Evolutionary conservation across 768 basidiomycete species (phyloP), one percentile per base, ranked within the genome.

Genomic region (Hebeloma cylindrosporum): DNA sequence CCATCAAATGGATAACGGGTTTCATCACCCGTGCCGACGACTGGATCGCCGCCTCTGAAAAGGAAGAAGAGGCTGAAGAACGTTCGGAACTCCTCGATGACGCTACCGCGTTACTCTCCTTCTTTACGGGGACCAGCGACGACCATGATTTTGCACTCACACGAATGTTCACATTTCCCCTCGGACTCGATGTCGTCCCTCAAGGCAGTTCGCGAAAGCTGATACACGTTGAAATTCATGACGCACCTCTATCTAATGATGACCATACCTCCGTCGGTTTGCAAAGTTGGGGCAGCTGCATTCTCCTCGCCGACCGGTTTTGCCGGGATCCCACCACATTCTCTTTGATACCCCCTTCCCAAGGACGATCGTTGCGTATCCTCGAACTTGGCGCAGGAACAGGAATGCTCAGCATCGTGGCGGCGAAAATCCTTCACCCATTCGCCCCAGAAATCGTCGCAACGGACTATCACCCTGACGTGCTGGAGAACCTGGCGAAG

Each of bases 331-430:
- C 34, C 48, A 75, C 50, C 67, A 66, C 9, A 51, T 76, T 39
- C 17, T 51, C 50, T n/a, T 17, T 53, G 17, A 25, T 32, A 17
- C 43, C 41, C 9, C 35, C 40, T 9, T 23, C 22, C 25, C 43
- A 8, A 40, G 18, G 20, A 8, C 40, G 29, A 39, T 50, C 66
- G 6, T 42, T 78, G 1, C 67, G 79, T 2, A 57, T 92, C 9
- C 73, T 93, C 31, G 88, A 93, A 62, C 74, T 93, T n/a, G 89
- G 90, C 4, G 86, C 88, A 0, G 90, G 90, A 3, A 93, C 90
- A 0, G 90, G 90, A 3, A 67, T 92, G 43, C 73, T 92, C n/a
- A 87, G 87, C 52, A 83, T 93, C 50, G 71, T 78, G 8, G 67
- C 73, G 1, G 77, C 79, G 1, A 80, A 63, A 48, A 43, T 58